Evolutionary conservation across 306 rosid species (phyloP), one percentile per base, ranked within the genome.

Genomic region (Sindora glabra): DNA sequence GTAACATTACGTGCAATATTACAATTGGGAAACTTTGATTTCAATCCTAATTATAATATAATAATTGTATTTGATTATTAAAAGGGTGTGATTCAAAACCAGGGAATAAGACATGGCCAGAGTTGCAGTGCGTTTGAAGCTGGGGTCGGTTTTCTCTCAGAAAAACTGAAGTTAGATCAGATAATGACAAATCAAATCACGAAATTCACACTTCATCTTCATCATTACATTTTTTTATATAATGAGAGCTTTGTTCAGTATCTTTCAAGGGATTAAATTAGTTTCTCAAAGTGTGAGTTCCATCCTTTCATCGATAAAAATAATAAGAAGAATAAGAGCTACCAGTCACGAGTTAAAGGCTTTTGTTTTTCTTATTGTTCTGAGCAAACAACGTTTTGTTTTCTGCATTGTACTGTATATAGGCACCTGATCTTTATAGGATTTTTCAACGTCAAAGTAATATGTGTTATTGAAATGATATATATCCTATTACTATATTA

Each of bases 101-200:
- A 74, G 71, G 68, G 21, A 77, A 80, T 65, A 84, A 66, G 84
- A 80, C 84, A 78, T 71, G 55, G 81, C 52, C 78, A 74, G 78
- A 55, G 73, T 38, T 68, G 69, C 73, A 68, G 25, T 34, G 44
- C 32, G 71, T 68, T 67, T 56, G 75, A 67, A 56, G 71, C 37
- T 30, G 44, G 54, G 69, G 58, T 52, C 62, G 69, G 72, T 67
- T 29, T 64, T 32, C 48, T 52, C 44, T 42, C 49, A 24, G 23
- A 42, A 70, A 62, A 70, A 62, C 47, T 51, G 73, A 59, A 67
- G 50, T 16, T 74, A 40, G 32, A 62, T 47, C 74, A 56, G 39
- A 54, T 74, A 58, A 27, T 25, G 72, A 77, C 78, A 77, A 71
- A 48, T 56, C 1, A 14, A 34, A 61, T 55, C 46, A 41, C 44